Evolutionary conservation across 2,329 filamentous ascomycete species (phyloP), one percentile per base, ranked within the genome.

Genomic region (Rutstroemia sydowiana): DNA sequence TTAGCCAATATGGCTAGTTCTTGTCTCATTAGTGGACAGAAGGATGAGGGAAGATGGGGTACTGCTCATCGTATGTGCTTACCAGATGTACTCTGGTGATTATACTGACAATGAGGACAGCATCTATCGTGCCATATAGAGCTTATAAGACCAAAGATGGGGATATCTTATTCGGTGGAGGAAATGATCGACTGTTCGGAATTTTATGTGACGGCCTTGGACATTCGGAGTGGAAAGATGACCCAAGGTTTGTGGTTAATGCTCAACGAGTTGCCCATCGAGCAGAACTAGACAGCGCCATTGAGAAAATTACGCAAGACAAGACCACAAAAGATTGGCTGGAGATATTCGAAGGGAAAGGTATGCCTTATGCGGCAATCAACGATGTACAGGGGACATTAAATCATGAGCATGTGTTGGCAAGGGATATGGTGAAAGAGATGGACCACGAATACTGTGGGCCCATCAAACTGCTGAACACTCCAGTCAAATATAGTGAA

Each of bases 121-220:
- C 92, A n/a, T 95, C 89, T 0, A 97, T 98, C 66, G 93, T 98
- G 0, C 93, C 93, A 0, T 98, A 98, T 68, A 84, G 85, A 62
- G 88, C 89, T 0, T 98, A 88, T 68, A 77, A 81, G 62, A 88
- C 85, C 3, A 79, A 77, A 50, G 83, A 89, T 55, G 82, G 83
- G n/a, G 79, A 82, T 52, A 75, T 88, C 32, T 74, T 89, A 18
- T 75, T 87, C 43, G 85, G 85, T 4, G 84, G 84, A 26, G 84
- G 82, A n/a, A 88, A 88, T 59, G 82, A 87, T 63, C 75, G 79
- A 5, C 73, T 88, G 2, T 89, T 86, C 56, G 77, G 77, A 14
- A 74, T 85, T 18, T 68, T 88, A 9, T 85, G 81, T 60, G 73
- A 81, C 32, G 75, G 76, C 1, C 68, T 88, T 0, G 77, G 75